Base-by-base conservation (phyloP, 352 stramenopile species). In the Globisporangium apiculatum region DNA sequence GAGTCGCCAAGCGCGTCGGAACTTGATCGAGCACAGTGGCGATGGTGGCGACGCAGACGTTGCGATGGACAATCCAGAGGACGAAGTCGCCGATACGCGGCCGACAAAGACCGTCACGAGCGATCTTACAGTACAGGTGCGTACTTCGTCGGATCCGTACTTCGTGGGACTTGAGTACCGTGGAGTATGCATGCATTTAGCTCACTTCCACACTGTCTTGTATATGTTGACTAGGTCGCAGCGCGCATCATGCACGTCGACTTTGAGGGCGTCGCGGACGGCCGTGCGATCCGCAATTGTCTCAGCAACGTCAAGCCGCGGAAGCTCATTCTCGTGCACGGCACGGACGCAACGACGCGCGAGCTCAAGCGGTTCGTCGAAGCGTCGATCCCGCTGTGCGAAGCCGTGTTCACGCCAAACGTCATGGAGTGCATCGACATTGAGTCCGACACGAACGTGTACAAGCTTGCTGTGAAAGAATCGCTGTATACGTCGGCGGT, bases 371-470 rank as follows among this genome's bases (percentile, higher is more conserved):
- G 77, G 24, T 94, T 94, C 57, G 86, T 94, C 0, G 83, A 95
- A 60, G 66, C 67, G 24, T 90, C 79, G 2, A 94, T 95, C 59
- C 81, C 86, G 36, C 67, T 79, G 57, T 95, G 86, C 60, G 86
- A 95, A 65, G 82, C 83, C 12, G 81, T 95, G 35, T 95, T 93
- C 69, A 91, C 81, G 12, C 86, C 86, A 7, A 85, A 90, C 48
- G 71, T 87, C 5, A 91, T 92, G 75, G 86, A 95, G 53, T 94
- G 84, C 62, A 93, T 95, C 59, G 86, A 95, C 61, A 95, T 95
- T 50, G 86, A 95, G 58, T 94, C 84, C 31, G 86, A 94, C 62
- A 95, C 86, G 55, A 95, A 91, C 41, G 83, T 95, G 53, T 94
- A 91, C 79, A 95, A 95, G 61, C 67, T 95, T 12, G 79, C 83